Percentiles rank a stretch among this genome's conserved stretches.
Conservation (phyloP, 1,139 yeast species). For the Sugiyamaella sp. region DNA sequence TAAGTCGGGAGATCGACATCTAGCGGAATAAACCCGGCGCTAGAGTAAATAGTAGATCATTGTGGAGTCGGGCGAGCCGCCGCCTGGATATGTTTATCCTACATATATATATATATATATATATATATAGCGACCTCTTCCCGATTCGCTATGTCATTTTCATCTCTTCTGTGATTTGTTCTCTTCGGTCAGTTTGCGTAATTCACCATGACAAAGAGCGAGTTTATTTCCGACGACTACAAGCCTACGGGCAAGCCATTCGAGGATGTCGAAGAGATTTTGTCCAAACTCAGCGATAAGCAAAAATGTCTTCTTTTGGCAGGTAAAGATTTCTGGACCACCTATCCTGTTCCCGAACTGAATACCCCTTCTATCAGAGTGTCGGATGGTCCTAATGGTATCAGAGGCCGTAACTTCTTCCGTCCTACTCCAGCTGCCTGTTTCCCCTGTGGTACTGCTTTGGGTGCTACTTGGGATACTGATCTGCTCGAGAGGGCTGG, state of each 20-base stretch:
- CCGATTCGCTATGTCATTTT: not conserved
- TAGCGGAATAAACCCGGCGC: too few relatives aligned
- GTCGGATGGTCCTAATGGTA: slow-evolving; percentile 60
- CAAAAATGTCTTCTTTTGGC: slow-evolving; percentile 54
- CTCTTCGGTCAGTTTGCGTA: not conserved
- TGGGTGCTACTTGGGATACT: slow-evolving; percentile 49
- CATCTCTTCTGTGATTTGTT: not conserved
- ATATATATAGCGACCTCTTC: not conserved
- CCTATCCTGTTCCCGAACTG: slow-evolving; percentile 52
- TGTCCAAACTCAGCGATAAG: slow-evolving; percentile 49
- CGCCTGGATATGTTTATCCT: too few relatives aligned
- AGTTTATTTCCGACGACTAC: slow-evolving; percentile 19
- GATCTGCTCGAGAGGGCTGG: slow-evolving; percentile 51
- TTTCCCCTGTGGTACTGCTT: slow-evolving; percentile 55
- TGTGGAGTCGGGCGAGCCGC: too few relatives aligned
- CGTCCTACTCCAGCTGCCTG: slow-evolving; percentile 54
- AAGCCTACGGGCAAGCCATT: slow-evolving; percentile 20
- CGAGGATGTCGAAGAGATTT: slow-evolving; percentile 49
- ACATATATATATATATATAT: too few relatives aligned
- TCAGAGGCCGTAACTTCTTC: slow-evolving; percentile 55
- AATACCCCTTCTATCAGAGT: slow-evolving; percentile 46
- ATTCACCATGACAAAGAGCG: slow-evolving; percentile 17
- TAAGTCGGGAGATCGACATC: too few relatives aligned
- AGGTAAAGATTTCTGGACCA: slow-evolving; percentile 51
- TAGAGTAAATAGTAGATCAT: too few relatives aligned